phyloP scores from a whole-genome alignment of 2,329 filamentous ascomycete species.

The Fusarium sp. region DNA sequence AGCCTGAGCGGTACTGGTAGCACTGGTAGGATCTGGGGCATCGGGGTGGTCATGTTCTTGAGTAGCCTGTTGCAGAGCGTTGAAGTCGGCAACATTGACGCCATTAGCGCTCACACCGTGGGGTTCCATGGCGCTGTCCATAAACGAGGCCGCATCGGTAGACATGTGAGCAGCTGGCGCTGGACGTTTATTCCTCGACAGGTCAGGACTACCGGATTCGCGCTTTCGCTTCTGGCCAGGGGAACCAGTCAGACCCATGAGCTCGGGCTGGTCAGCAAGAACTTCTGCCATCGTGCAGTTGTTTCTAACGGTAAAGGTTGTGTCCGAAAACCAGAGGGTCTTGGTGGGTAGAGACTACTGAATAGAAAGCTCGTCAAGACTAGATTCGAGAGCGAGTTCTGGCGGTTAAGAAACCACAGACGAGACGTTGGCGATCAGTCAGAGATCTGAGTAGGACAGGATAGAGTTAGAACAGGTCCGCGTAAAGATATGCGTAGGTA shows the following conservation, averaged over 20 bases:
- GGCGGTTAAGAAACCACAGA: slow-evolving; percentile 39
- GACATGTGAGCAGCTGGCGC: slow-evolving; percentile 59
- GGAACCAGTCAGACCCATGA: slow-evolving; percentile 55
- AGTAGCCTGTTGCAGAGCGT: slow-evolving; percentile 66
- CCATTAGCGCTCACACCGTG: slow-evolving; percentile 54
- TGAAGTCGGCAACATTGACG: slow-evolving; percentile 66
- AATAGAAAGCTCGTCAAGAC: slow-evolving; percentile 30
- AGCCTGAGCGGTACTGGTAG: slow-evolving; percentile 69
- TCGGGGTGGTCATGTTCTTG: slow-evolving; percentile 59
- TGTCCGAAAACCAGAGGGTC: neutral
- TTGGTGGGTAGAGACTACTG: slow-evolving; percentile 7
- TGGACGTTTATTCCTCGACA: slow-evolving; percentile 62
- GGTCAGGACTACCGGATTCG: slow-evolving; percentile 61
- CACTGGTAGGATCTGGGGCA: slow-evolving; percentile 62
- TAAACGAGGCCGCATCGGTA: slow-evolving; percentile 62
- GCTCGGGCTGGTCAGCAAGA: slow-evolving; percentile 60
- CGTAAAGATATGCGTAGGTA: slow-evolving; percentile 6
- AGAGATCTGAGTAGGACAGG: slow-evolving; percentile 36
- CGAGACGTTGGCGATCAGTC: slow-evolving; percentile 37
- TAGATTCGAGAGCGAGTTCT: slow-evolving; percentile 20
- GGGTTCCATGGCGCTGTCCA: slow-evolving; percentile 64
- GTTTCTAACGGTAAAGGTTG: neutral
- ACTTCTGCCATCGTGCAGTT: slow-evolving; percentile 60
- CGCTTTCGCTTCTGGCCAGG: slow-evolving; percentile 68
- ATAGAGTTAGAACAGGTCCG: slow-evolving; percentile 37